Evolutionary conservation across 306 rosid genomes (phyloP).

Genomic region (Prunus persica): Prunus_persica_NCBIv2 NC_034014.1:9172001-9172500

Average conservation of each 20-base stretch:
- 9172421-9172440: too few species aligned
- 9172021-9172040: constrained; percentile 97
- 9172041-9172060: constrained; percentile 87
- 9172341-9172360: too few species aligned
- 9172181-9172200: constrained; percentile 94
- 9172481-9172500: background rate
- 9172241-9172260: background rate
- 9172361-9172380: too few species aligned
- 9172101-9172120: constrained; percentile 89
- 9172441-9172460: too few species aligned
- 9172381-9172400: too few species aligned
- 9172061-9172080: constrained; percentile 92
- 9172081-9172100: constrained; percentile 71
- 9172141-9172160: constrained; percentile 94
- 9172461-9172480: too few species aligned
- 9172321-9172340: too few species aligned
- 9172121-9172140: constrained; percentile 94
- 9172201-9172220: constrained; percentile 58
- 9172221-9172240: background rate
- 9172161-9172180: constrained; percentile 94
- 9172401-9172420: too few species aligned
- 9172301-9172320: too few species aligned
- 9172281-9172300: background rate
- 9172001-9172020: constrained; percentile 91
- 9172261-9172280: constrained; percentile 10